phyloP scores from a whole-genome alignment of 768 basidiomycete genomes.

The Leccinellum albellum region DNA sequence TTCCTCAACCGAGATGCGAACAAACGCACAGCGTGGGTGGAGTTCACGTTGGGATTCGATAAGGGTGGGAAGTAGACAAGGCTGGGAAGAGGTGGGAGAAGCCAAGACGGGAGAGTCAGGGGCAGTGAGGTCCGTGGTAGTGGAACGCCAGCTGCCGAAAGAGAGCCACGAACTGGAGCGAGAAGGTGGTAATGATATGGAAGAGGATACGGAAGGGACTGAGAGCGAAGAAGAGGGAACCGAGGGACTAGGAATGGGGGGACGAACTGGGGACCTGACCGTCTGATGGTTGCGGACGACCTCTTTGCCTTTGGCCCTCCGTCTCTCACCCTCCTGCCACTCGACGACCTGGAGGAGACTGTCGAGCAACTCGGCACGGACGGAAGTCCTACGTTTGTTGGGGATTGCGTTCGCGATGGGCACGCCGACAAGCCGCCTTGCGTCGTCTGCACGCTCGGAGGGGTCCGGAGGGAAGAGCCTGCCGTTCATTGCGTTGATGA shows the following conservation, averaged over 20 bases:
- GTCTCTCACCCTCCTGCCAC: constrained; percentile 38
- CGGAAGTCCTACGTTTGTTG: constrained; percentile 19
- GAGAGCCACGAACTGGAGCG: constrained; percentile 42
- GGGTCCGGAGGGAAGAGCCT: constrained; percentile 47
- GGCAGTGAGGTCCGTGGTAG: constrained; percentile 32
- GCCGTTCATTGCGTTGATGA: constrained; percentile 56
- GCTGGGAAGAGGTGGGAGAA: constrained; percentile 26
- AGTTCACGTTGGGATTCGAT: constrained; percentile 32
- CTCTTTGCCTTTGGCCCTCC: constrained; percentile 38
- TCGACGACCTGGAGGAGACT: constrained; percentile 42
- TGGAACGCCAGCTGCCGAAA: constrained; percentile 40
- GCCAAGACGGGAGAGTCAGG: constrained; percentile 33
- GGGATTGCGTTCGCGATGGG: constrained; percentile 11
- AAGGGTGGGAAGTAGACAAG: constrained; percentile 29
- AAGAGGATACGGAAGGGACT: constrained; percentile 23
- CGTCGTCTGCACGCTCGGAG: constrained; percentile 31
- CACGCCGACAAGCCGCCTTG: constrained; percentile 27
- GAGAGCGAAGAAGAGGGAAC: constrained; percentile 23
- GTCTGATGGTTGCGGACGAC: constrained; percentile 30
- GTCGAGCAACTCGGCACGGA: constrained; percentile 39
- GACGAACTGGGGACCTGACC: constrained; percentile 4
- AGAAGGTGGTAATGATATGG: constrained; percentile 23
- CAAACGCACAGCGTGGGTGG: constrained; percentile 33
- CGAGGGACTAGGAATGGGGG: constrained; percentile 16
- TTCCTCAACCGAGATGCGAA: constrained; percentile 36